Base-by-base conservation (phyloP, 2,329 filamentous ascomycete genomes). In the Pseudogymnoascus sp. region DNA sequence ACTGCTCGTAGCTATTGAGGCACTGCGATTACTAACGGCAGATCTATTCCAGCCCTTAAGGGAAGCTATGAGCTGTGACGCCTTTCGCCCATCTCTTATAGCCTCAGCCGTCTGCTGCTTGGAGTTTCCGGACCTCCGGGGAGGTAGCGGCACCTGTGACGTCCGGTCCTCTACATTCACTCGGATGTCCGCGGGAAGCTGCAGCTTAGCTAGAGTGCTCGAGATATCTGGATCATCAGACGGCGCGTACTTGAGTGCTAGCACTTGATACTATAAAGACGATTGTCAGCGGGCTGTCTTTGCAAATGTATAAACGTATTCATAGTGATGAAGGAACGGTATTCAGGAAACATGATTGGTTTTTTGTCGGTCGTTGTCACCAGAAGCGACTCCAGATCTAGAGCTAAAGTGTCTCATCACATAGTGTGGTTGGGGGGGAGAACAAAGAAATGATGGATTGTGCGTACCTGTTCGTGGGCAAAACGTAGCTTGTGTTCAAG, bases 351-450 rank as follows among this genome's bases (percentile, higher is more conserved):
- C 74, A 80, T 78, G 78, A 81, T 80, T 80, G 77, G 75, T 76
- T 64, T 64, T 64, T 70, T 84, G 76, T 89, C 86, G 79, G 81
- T 89, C 88, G 84, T 76, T 72, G 79, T 78, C 81, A 79, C 80
- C 75, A 67, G 63, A 71, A 73, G 81, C 78, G 84, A 81, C 86
- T 90, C 82, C 81, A 88, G 88, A 89, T 91, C 88, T 91, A 91
- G 88, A 91, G 88, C 88, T 91, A 90, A 74, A 71, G 72, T 77
- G 75, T 78, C 74, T 82, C 80, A 75, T 82, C 79, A 80, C 77
- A 46, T 59, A 62, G 56, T 43, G 31, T 5, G 18, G 16, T 21
- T 42, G 28, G 40, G 34, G 63, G 23, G 56, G 62, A 9, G 12
- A 56, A 34, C 14, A 62, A 65, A 42, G 63, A 62, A 63, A 63